Base-by-base conservation (phyloP, 805 yeast species). In the Zygosaccharomyces pseudorouxii region DNA sequence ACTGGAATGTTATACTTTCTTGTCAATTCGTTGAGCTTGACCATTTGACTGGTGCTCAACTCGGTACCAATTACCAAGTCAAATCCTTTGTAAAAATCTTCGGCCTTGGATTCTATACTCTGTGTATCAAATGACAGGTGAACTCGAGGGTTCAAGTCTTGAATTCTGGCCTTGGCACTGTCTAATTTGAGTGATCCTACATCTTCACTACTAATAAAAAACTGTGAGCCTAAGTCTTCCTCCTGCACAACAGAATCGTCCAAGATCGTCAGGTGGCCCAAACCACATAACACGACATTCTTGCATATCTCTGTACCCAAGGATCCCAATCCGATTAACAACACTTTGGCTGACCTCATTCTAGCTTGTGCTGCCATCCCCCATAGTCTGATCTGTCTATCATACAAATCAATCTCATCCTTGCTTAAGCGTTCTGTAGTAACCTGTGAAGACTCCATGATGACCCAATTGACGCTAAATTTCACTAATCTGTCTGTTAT, bases 351-450 rank as follows among this genome's bases (percentile, higher is more conserved):
- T 16, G 82, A 78, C 31, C 93, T 76, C 72, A 92, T 79, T 38
- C 78, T 64, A 36, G 80, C 75, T 65, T 92, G 99, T 3, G 97
- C 95, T 28, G 86, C 95, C 62, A 93, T 73, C 2, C 99, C 99
- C 99, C 99, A 92, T 18, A 92, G 74, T 53, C 99, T 71, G 54
- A 92, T 90, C 68, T 92, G 99, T 50, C 99, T 79, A 67, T 92
- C 99, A 63, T 92, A 92, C 19, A 92, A 75, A 1, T 95, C 96
- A 49, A 90, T 80, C 63, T 90, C 97, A 59, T 89, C 97, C 68
- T 70, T 71, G 27, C 60, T 58, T 35, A 71, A 55, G 9, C 36
- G 44, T 18, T 23, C 36, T 3, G 11, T 18, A 10, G 36, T 14
- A 16, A 10, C 10, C 6, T 18, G 16, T 19, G 44, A 18, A 9